Base-by-base conservation (phyloP, 2,329 filamentous ascomycete species). In the Fusarium acutatum region DNA sequence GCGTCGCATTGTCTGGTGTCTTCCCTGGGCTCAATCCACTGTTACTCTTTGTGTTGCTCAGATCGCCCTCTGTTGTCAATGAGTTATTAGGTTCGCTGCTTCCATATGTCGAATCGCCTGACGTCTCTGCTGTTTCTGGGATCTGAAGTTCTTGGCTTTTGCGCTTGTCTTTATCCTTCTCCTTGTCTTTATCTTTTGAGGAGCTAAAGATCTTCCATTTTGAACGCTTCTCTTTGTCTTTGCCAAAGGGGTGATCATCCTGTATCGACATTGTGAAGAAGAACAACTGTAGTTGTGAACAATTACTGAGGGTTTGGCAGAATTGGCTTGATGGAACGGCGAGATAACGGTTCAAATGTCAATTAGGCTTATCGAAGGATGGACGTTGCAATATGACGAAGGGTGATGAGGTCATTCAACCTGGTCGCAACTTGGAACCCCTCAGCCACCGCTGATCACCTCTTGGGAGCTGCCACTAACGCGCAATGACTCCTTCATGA, bases 151-250 rank as follows among this genome's bases (percentile, higher is more conserved):
- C 75, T n/a, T 65, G 49, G 28, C 60, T 71, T 26, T 44, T 74
- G 28, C 40, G 54, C 41, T 72, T 75, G 12, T 72, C 71, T 32
- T 74, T 73, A 7, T 73, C 60, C 14, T 62, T 73, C 3, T 63
- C 54, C 40, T 54, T 72, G 10, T 73, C 61, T 22, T 73, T 73
- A n/a, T 77, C 75, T 40, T 77, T 77, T 14, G 69, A 73, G 12
- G 74, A 77, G 9, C 69, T 43, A n/a, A 77, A 77, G 35, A 77
- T 43, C 54, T 77, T 77, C 75, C 75, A 77, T 35, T 72, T 77
- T 24, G 74, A 76, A 9, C 67, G 74, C 47, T 75, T 77, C 61
- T 77, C 75, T 43, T 72, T 77, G 38, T 77, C 75, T 32, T 65
- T 67, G 47, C 44, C 32, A 32, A 28, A 32, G 14, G 53, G 26